Conservation (phyloP, 2,329 filamentous ascomycete species). For the Sarocladium strictum region DNA sequence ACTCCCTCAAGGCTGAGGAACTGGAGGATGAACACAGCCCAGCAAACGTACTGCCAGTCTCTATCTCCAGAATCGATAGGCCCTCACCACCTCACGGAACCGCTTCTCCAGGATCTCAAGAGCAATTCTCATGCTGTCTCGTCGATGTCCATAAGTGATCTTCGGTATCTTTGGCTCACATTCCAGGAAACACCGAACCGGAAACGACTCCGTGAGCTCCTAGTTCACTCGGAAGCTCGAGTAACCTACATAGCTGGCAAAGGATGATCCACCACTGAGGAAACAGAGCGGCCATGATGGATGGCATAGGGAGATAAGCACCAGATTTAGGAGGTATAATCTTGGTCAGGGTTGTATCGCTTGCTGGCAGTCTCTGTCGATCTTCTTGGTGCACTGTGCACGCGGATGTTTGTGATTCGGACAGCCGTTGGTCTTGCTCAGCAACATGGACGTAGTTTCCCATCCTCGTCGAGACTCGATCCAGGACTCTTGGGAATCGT, state of each 20-base stretch:
- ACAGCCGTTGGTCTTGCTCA: no score
- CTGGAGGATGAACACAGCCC: constrained; percentile 32
- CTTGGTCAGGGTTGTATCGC: not conserved
- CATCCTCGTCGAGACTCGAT: no score
- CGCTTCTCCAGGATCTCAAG: not conserved
- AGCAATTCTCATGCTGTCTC: not conserved
- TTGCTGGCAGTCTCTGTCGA: not conserved
- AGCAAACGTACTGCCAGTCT: constrained; percentile 39
- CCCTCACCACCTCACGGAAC: constrained; percentile 15
- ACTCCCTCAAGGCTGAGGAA: constrained; percentile 37
- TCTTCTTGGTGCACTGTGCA: not conserved
- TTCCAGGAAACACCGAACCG: not conserved
- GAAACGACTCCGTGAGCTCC: not conserved
- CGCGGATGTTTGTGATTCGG: no score
- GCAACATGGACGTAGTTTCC: no score
- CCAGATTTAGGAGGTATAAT: not conserved
- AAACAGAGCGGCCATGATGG: not conserved
- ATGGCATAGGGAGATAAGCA: not conserved
- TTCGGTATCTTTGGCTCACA: not conserved
- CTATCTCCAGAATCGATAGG: constrained; percentile 23
- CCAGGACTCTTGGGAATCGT: no score
- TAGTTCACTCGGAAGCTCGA: not conserved
- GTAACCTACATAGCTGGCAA: not conserved
- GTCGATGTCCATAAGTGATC: not conserved
- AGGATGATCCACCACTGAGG: not conserved